phyloP scores from a whole-genome alignment of 805 yeast species.

The Wickerhamomyces alni region DNA sequence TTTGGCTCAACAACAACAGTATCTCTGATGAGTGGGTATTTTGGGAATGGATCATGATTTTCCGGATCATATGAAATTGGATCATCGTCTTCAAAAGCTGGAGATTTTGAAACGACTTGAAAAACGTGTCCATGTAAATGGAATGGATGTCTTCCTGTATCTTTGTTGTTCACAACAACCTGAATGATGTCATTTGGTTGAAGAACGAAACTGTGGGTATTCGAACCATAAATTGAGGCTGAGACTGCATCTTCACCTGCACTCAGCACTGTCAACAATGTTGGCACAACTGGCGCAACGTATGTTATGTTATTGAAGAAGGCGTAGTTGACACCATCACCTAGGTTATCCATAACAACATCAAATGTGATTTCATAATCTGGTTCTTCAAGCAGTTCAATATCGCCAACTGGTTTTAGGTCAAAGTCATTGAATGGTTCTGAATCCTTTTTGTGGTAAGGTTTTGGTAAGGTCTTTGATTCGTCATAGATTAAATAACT shows the following conservation, averaged over 20 bases:
- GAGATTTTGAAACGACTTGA: slow-evolving; percentile 51
- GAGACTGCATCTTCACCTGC: slow-evolving; percentile 53
- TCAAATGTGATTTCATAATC: slow-evolving; percentile 56
- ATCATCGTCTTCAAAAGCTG: slow-evolving; percentile 42
- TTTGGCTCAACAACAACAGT: slow-evolving; percentile 62
- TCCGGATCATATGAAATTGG: slow-evolving; percentile 51
- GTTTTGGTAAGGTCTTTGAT: slow-evolving; percentile 23
- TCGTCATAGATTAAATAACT: slow-evolving; percentile 49
- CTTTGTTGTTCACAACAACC: slow-evolving; percentile 68
- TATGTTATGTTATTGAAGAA: slow-evolving; percentile 66
- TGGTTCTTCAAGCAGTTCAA: slow-evolving; percentile 46
- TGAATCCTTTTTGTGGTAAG: slow-evolving; percentile 11
- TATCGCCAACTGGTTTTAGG: slow-evolving; percentile 37
- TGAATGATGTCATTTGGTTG: slow-evolving; percentile 62
- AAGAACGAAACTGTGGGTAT: slow-evolving; percentile 57
- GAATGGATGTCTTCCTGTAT: slow-evolving; percentile 72
- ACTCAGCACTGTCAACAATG: slow-evolving; percentile 56
- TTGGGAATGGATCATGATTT: slow-evolving; percentile 41
- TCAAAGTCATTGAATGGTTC: slow-evolving; percentile 29
- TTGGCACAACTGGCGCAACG: slow-evolving; percentile 64
- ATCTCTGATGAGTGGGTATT: slow-evolving; percentile 62
- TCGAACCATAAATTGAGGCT: slow-evolving; percentile 65
- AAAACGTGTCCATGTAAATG: slow-evolving; percentile 71
- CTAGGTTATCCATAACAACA: slow-evolving; percentile 61
- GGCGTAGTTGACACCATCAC: slow-evolving; percentile 73